Base-by-base conservation (phyloP, 164 flowering plant genomes). In the Buxus sempervirens region DNA sequence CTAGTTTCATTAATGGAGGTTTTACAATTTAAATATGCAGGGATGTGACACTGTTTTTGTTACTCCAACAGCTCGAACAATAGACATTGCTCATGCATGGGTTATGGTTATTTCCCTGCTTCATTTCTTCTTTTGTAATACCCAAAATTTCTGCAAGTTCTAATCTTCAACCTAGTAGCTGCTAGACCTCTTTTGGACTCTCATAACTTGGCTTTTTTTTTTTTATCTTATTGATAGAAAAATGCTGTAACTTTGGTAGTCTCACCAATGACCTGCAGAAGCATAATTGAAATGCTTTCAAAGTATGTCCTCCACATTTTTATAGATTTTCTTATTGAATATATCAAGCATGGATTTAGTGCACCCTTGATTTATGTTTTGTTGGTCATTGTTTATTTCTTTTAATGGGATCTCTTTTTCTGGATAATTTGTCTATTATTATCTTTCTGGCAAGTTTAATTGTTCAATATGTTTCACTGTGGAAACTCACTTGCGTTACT, bases 31-130 rank as follows among this genome's bases (percentile, higher is more conserved):
- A 48, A 55, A 70, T 69, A 41, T 68, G 45, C 72, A 92, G 98
- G 98, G 96, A 73, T 89, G 96, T 66, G 94, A 90, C 72, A 92
- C 98, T 48, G 98, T 88, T 56, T 92, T 92, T 76, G 91, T 86
- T 73, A 86, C 93, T 20, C 90, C 98, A 69, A 92, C 98, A 27
- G 96, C 98, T 66, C 84, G 98, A 53, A 88, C 98, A 41, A 87
- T 92, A 60, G 98, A 90, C 73, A 83, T 92, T 78, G 88, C 90
- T 13, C 82, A 88, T 81, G 88, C 96, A 62, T 92, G 96, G 98
- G 66, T 90, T 63, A 90, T 90, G 98, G 98, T 92, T 79, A 70
- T 70, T 51, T 70, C 5, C 49, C 69, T 49, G 60, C 22, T 22
- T 16, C 28, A 53, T 32, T 59, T 69, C 59, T 10, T 64, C n/a